Base-by-base conservation (phyloP, 495 filamentous ascomycete species). In the Neurospora cerealis region DNA sequence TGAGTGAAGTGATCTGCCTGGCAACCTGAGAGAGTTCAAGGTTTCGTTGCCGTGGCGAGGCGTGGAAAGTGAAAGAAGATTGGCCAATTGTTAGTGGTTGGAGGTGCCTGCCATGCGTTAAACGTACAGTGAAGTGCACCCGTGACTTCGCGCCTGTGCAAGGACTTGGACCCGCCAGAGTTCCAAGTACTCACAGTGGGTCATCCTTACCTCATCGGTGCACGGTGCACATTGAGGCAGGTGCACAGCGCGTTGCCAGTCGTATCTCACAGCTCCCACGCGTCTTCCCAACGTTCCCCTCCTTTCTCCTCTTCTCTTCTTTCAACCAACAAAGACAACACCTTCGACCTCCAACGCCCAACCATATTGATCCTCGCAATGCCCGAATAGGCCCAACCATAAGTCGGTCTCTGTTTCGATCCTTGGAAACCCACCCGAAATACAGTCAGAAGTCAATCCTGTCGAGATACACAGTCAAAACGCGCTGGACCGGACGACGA, bases 401-500 rank as follows among this genome's bases (percentile, higher is more conserved):
- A 34, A 41, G 54, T 69, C 36, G 40, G 32, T 54, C 32, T 32
- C 69, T 28, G 34, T 41, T 71, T 38, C 21, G 15, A 60, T 36
- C 13, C 69, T 60, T 48, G 54, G 41, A 69, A 36, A 21, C 21
- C 9, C 44, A 62, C 46, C 37, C 7, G 71, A 73, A 70, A 72
- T 73, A 70, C 60, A 69, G 37, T 46, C 37, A 40, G 41, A 69
- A 21, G 34, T 48, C 44, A 39, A 38, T 21, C 48, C 69, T 28
- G 39, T 79, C 78, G 76, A 46, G 69, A 71, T 79, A 75, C 46
- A 73, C 74, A 76, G 75, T 71, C 74, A 71, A 66, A 72, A 72
- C 24, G 69, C 72, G 39, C 73, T 32, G 34, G 69, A 32, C 73
- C 1, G 44, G 28, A 28, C 38, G 40, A 40, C 74, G 75, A 72